A percentile compares a stretch with the other conserved stretches of the same genome.
Conservation (phyloP, 176 grass and related monocot genomes). For the Poa annua region DNA sequence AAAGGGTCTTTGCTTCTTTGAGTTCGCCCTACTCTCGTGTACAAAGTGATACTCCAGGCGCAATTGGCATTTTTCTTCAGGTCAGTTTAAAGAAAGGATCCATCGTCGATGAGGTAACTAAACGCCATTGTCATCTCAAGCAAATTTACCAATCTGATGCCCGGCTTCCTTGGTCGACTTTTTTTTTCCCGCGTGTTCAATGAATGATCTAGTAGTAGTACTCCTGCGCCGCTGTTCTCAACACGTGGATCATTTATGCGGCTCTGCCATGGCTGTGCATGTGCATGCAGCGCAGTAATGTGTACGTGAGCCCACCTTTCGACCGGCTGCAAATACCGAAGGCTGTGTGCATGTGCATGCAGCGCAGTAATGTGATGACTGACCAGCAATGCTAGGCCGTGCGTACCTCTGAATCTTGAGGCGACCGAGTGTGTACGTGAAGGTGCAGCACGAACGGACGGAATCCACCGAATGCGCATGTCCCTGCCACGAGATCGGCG, state of each 20-base stretch:
- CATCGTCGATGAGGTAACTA: not conserved
- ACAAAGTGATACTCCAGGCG: not conserved
- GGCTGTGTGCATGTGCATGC: no score
- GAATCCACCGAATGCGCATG: no score
- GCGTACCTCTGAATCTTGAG: not conserved
- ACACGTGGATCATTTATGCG: constrained; percentile 27
- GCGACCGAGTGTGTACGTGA: not conserved
- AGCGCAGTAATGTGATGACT: constrained; percentile 37
- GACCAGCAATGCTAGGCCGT: constrained; percentile 14
- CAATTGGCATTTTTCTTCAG: not conserved
- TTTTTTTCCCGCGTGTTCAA: not conserved
- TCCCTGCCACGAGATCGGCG: not conserved
- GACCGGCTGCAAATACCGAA: constrained; percentile 44
- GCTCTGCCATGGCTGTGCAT: constrained; percentile 12
- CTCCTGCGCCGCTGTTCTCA: constrained; percentile 2
- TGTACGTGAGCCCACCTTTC: constrained; percentile 4
- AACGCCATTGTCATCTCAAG: not conserved
- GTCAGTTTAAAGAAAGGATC: not conserved
- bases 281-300: constrained; percentile 13
- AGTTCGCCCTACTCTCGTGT: not conserved
- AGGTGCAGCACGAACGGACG: no score
- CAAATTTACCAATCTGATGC: not conserved
- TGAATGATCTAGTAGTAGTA: not conserved
- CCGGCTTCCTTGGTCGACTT: not conserved
- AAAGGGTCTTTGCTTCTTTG: no score